phyloP scores from a whole-genome alignment of 2,329 filamentous ascomycete genomes.

The Alternaria gaisen region DNA sequence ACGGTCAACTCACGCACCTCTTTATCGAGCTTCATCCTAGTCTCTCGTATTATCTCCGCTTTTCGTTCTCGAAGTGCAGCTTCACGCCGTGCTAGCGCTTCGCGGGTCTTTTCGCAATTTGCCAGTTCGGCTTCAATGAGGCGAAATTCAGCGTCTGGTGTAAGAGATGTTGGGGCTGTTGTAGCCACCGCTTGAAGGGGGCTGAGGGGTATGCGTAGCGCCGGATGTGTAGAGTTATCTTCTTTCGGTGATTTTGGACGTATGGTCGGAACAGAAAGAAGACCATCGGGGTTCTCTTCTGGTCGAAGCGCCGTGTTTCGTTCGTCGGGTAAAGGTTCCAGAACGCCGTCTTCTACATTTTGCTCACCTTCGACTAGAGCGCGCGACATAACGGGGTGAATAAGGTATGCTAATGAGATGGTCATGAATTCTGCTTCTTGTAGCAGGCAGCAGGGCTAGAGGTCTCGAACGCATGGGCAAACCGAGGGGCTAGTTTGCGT shows the following conservation, averaged over 20 bases:
- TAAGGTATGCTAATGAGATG: not conserved
- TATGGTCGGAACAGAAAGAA: not conserved
- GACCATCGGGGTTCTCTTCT: not conserved
- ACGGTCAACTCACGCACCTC: not conserved
- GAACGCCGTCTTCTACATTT: not conserved
- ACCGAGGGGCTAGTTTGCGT: not conserved
- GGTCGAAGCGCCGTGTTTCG: not conserved
- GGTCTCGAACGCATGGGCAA: not conserved
- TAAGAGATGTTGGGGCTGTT: not conserved
- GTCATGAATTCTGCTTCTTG: not conserved
- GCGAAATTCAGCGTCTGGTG: not conserved
- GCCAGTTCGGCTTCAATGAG: constrained; percentile 1
- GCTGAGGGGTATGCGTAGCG: not conserved
- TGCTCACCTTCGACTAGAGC: not conserved
- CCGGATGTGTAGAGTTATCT: not conserved
- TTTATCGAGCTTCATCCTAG: not conserved
- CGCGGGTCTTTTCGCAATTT: constrained; percentile 3
- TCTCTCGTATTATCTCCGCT: not conserved
- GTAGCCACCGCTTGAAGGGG: not conserved
- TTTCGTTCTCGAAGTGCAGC: not conserved
- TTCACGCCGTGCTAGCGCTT: constrained; percentile 6
- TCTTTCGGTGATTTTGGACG: not conserved
- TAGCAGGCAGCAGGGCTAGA: not conserved
- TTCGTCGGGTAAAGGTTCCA: not conserved
- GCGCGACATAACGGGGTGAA: not conserved